A percentile compares a stretch with the other conserved stretches of the same genome.
Conservation (phyloP, 1,284 basidiomycete genomes). For the Rhodotorula sp. region DNA sequence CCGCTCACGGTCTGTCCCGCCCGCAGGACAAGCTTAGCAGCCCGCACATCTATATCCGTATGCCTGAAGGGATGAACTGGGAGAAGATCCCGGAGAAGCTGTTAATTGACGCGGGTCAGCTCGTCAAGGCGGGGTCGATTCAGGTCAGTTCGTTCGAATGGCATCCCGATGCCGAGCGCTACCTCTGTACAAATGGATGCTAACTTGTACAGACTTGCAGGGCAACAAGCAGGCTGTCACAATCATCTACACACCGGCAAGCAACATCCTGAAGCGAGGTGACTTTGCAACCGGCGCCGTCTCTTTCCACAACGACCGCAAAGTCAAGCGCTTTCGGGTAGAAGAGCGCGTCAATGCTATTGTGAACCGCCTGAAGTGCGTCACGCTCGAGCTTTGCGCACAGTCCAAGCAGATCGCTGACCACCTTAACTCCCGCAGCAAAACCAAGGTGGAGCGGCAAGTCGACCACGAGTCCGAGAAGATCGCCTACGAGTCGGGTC, state of each 20-base stretch:
- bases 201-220: background rate
- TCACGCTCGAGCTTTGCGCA: background rate
- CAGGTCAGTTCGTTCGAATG: slow-evolving; percentile 4
- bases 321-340: slow-evolving; percentile 64
- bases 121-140: slow-evolving; percentile 97
- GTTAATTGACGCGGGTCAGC: slow-evolving; percentile 77
- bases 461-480: slow-evolving; percentile 40
- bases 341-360: slow-evolving; percentile 79
- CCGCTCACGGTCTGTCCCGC: slow-evolving; percentile 5
- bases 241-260: slow-evolving; percentile 77
- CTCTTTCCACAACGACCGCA: slow-evolving; percentile 85
- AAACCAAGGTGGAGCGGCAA: slow-evolving; percentile 53
- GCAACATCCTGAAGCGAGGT: slow-evolving; percentile 73
- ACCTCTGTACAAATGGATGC: too few species aligned
- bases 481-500: slow-evolving; percentile 74
- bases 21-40: slow-evolving; percentile 3
- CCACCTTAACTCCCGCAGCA: slow-evolving; percentile 53
- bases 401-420: background rate
- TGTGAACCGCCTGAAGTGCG: slow-evolving; percentile 75
- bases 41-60: slow-evolving; percentile 26
- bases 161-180: too few species aligned
- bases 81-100: slow-evolving; percentile 77
- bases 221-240: slow-evolving; percentile 66
- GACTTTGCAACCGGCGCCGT: slow-evolving; percentile 96
- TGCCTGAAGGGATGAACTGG: slow-evolving; percentile 65